Conservation (phyloP, 345 rosid genomes). For the Mallotus nudiflorus region DNA sequence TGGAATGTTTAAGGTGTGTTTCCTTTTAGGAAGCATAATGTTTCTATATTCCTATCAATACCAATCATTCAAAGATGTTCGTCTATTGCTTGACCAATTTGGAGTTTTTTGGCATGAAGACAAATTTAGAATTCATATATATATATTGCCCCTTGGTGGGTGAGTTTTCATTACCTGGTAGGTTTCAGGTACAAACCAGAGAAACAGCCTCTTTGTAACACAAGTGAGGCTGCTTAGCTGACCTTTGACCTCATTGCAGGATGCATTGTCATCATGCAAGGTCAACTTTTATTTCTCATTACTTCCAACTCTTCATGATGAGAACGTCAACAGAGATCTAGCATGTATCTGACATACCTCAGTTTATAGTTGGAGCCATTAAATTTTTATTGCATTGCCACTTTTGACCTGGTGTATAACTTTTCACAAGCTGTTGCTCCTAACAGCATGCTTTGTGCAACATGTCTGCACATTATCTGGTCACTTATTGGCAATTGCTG, state of each 20-base stretch:
- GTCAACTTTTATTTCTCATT: not conserved
- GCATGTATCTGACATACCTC: not conserved
- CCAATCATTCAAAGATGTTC: not conserved
- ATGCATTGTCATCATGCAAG: too few species aligned
- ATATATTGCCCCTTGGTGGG: not conserved
- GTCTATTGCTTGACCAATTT: not conserved
- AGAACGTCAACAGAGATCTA: not conserved
- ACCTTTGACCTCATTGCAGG: too few species aligned
- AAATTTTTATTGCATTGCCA: not conserved
- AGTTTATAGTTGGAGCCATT: not conserved
- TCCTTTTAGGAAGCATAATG: not conserved
- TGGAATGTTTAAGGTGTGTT: conserved; percentile 99
- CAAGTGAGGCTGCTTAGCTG: not conserved
- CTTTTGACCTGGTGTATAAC: not conserved
- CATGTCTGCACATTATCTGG: not conserved
- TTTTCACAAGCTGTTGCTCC: not conserved
- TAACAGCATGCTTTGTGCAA: not conserved
- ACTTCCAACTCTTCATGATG: not conserved
- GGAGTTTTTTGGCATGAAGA: not conserved
- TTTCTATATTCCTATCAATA: not conserved
- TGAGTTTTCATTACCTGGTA: not conserved
- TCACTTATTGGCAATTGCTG: not conserved
- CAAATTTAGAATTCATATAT: not conserved
- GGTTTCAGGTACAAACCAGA: not conserved
- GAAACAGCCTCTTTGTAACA: not conserved